Evolutionary conservation across 2,329 filamentous ascomycete genomes (phyloP), one percentile per base, ranked within the genome.

Genomic region (Paecilomyces fulvus): DNA sequence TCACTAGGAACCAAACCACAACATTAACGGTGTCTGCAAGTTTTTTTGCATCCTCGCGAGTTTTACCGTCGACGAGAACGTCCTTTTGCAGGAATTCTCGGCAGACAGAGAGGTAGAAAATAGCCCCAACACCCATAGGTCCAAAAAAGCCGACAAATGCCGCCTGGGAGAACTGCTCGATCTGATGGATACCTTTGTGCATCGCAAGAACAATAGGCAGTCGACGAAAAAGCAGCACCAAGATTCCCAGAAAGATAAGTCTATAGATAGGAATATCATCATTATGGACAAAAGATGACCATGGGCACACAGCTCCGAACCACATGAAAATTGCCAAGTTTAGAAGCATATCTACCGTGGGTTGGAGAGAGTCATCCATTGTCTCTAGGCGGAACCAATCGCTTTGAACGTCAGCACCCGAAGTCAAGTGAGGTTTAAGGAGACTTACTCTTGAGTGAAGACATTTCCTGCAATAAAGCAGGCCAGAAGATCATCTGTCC

Each of bases 381-480:
- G 92, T 96, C 70, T 95, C 89, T 1, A 92, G 77, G 0, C 92
- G 87, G 73, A 96, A 96, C 90, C 90, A 95, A 72, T 95, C 90
- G 68, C 79, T 79, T 30, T 33, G 25, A n/a, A 12, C 43, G 51
- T 60, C 48, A 64, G 67, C 55, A 59, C 28, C 37, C 20, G 14
- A 48, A 51, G 28, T 17, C 20, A 31, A 33, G 3, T 8, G 49
- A 25, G 10, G 20, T 20, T 20, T 28, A 30, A 3, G 8, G 49
- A 23, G 9, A 67, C 78, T 63, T 72, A 81, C 80, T 95, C 91
- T 85, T 90, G 92, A 0, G 90, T 95, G 63, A 96, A 95, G 0
- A 83, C 83, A 66, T 95, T 96, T 1, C 92, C 92, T 1, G 92
- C 92, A 63, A 96, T 86, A 68, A 96, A 96, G 74, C 90, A 95